These are phyloP conservation scores for Capsella rubella DNA, from an alignment of 441 rosid species.

Conservation along the genomic window DNA sequence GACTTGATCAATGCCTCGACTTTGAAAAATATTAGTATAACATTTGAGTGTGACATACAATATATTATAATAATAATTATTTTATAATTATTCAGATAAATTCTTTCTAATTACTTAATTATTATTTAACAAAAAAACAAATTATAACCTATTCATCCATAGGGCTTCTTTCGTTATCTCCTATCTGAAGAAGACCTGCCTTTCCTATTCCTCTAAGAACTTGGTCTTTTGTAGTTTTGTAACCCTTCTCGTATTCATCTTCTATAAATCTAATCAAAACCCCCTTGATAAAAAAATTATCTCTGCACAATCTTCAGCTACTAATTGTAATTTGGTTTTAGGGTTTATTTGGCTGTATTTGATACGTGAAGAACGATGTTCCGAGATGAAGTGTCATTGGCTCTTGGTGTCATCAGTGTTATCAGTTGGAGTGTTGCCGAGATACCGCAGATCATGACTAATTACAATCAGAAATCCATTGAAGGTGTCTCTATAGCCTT, in stretches of 20 bases:
- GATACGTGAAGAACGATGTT: no score
- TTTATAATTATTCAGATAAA: not conserved
- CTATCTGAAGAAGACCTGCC: not conserved
- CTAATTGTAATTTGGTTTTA: not conserved
- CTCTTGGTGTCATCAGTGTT: slow-evolving; percentile 64
- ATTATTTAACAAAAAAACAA: not conserved
- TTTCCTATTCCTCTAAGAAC: not conserved
- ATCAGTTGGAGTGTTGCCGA: slow-evolving; percentile 76
- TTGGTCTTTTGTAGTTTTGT: not conserved
- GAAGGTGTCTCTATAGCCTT: slow-evolving; percentile 72
- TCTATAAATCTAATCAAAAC: not conserved
- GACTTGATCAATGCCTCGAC: slow-evolving; percentile 33
- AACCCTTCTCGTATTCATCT: not conserved
- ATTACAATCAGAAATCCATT: slow-evolving; percentile 61
- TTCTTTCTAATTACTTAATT: not conserved
- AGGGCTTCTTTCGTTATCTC: not conserved
- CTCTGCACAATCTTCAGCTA: not conserved
- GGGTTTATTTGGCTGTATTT: slow-evolving; percentile 8
- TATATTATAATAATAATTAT: not conserved
- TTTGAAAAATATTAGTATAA: not conserved
- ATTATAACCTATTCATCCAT: not conserved
- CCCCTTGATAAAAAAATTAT: not conserved
- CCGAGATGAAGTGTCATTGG: slow-evolving; percentile 53
- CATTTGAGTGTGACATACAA: slow-evolving; percentile 17
- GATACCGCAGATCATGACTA: slow-evolving; percentile 73